phyloP scores from a whole-genome alignment of 75 land plant species.

The Selaginella moellendorffii region DNA sequence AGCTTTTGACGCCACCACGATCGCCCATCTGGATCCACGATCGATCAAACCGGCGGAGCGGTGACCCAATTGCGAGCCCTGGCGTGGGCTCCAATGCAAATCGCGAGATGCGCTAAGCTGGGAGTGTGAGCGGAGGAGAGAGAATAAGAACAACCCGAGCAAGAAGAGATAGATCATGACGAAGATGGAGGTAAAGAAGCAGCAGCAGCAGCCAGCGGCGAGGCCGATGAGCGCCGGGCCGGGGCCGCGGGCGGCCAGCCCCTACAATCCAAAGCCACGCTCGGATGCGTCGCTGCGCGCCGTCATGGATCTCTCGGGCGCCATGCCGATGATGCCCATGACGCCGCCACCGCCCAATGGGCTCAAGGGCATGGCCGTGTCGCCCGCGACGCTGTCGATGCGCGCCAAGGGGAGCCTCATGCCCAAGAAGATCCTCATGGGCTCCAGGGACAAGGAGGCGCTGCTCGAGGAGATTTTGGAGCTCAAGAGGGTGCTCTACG shows the following conservation, averaged over 20 bases:
- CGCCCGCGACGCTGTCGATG: not conserved
- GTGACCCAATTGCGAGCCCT: no score
- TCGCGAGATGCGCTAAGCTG: no score
- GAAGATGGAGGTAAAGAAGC: not conserved
- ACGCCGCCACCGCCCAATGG: not conserved
- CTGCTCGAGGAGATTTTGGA: conserved; percentile 4
- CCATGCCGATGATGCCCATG: not conserved
- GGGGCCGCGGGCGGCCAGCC: not conserved
- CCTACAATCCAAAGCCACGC: not conserved
- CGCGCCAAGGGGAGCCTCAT: not conserved
- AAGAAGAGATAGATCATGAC: no score
- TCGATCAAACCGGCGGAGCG: no score
- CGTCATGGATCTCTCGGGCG: not conserved
- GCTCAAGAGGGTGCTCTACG: not conserved
- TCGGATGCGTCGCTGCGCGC: not conserved
- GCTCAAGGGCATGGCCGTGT: not conserved
- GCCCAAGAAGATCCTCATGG: conserved; percentile 8
- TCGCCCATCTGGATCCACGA: no score
- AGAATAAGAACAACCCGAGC: no score
- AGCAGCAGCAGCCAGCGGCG: no score
- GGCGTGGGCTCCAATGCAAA: no score
- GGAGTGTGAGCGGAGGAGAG: no score
- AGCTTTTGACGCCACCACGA: no score
- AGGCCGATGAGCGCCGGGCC: not conserved
- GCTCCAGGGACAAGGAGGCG: conserved; percentile 5